These are phyloP conservation scores for Ceratobasidium sp. DNA, from an alignment of 1,284 basidiomycete genomes.

Conservation along the genomic window DNA sequence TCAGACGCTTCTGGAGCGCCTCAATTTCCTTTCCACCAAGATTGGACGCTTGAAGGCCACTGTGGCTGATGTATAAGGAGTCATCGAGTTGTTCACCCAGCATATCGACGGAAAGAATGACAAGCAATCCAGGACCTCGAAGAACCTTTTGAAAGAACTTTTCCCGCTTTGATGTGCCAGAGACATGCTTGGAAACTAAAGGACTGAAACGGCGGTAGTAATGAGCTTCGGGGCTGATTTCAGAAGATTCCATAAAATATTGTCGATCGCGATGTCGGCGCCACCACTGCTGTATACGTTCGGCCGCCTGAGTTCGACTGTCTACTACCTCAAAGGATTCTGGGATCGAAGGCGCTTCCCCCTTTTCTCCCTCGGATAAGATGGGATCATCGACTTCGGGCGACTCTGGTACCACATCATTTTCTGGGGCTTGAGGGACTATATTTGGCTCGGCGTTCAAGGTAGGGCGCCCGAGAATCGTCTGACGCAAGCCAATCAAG, in stretches of 20 bases:
- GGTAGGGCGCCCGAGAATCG: background rate
- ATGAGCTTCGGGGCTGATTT: background rate
- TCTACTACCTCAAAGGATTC: background rate
- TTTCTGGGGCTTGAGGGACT: background rate
- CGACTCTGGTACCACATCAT: background rate
- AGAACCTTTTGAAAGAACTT: conserved; percentile 10
- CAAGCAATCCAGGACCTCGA: background rate
- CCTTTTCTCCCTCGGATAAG: background rate
- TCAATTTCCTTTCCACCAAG: background rate
- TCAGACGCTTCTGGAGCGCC: background rate
- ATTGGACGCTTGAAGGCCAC: background rate
- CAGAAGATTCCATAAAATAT: background rate
- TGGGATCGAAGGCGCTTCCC: background rate
- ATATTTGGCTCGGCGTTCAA: background rate
- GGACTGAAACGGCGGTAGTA: background rate
- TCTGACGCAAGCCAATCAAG: background rate
- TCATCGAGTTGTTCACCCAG: conserved; percentile 1
- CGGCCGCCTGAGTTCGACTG: background rate
- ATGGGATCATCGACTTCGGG: too few species aligned
- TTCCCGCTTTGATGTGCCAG: background rate
- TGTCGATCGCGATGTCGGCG: background rate
- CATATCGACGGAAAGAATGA: background rate
- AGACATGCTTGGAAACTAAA: background rate
- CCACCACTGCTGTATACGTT: conserved; percentile 5
- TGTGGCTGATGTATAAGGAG: background rate